Evolutionary conservation across 228 moss, liverwort and hornwort species (phyloP), one percentile per base, ranked within the genome.

Genomic region (Sphagnum magellanicum): DNA sequence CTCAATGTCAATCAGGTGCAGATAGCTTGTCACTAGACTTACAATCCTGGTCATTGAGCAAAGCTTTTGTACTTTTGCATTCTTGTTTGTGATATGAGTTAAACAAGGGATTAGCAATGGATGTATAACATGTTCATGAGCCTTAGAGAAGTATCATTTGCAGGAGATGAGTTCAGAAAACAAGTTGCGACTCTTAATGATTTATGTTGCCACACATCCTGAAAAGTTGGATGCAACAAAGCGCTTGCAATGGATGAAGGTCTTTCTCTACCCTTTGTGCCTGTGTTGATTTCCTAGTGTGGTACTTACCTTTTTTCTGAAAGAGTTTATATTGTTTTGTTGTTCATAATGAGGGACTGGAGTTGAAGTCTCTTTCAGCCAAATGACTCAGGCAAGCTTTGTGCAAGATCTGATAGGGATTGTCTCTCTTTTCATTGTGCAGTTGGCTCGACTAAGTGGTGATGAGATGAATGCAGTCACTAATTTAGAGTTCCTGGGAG

Each of bases 191-290:
- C 83, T 95, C 61, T 69, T 95, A 52, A 95, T 95, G 95, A 83
- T 92, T 67, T 95, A 87, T 72, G 95, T 84, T 63, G 82, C 89
- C 63, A 90, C 90, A 15, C 87, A 89, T 76, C 95, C 95, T 51
- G 92, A 95, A 61, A 91, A 95, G 84, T 76, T 92, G 52, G 95
- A 92, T 51, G 85, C 83, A 70, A 78, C 74, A 6, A 95, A 92
- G 82, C 82, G 92, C n/a, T 58, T 71, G 32, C 92, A 90, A 67
- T 95, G 95, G 95, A 81, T 88, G 79, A 89, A 95, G 95, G 95
- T 94, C 15, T 65, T 66, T 4, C 55, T 12, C 32, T 3, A 32
- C 32, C 32, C 32, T 32, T 32, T 32, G 3, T 32, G 32, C 32
- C 3, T 32, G 32, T 32, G 3, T 32, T 32, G 32, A 32, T 32